Base-by-base conservation (phyloP, 306 rosid genomes). In the Alnus rubra region DNA sequence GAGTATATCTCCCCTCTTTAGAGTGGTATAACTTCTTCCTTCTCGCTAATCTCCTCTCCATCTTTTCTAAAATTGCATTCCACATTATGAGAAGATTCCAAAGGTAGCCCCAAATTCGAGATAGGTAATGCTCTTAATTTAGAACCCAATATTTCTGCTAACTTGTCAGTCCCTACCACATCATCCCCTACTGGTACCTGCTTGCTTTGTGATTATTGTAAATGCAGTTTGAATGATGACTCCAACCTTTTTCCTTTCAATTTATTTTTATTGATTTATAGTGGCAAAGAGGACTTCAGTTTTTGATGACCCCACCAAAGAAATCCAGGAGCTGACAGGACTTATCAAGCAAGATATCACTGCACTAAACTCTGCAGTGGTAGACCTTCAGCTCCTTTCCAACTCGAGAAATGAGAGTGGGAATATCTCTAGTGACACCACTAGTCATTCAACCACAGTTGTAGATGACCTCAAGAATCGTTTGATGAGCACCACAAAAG, bases 281-380 rank as follows among this genome's bases (percentile, higher is more conserved):
- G 99, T 96, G 98, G 97, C 99, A 14, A 96, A 93, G 84, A 90
- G 99, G 88, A 90, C 91, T 55, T 89, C 98, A 68, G 94, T 91
- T 81, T 96, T 96, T 51, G 98, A 91, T 71, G 99, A 96, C 70
- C 98, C 94, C 4, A 90, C 93, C 0, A 86, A 86, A 94, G 98
- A 96, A 80, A 93, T 96, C 78, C 98, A 96, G 85, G 98, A 93
- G 89, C 86, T 93, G 62, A 96, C 98, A 12, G 83, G 91, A 58
- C 92, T 96, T 45, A 93, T 96, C 31, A 96, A 96, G 87, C 97
- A 96, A 74, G 99, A 96, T 81, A 93, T 96, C 71, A 93, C 96
- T 48, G 94, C 99, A 2, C 82, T 96, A 79, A 96, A 96, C 83
- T 96, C 98, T 55, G 96, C 97, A 10, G 96, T 96, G 62, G 97